Base-by-base conservation (phyloP, 148 eudicot genomes). In the Heliamphora exappendiculata region DNA sequence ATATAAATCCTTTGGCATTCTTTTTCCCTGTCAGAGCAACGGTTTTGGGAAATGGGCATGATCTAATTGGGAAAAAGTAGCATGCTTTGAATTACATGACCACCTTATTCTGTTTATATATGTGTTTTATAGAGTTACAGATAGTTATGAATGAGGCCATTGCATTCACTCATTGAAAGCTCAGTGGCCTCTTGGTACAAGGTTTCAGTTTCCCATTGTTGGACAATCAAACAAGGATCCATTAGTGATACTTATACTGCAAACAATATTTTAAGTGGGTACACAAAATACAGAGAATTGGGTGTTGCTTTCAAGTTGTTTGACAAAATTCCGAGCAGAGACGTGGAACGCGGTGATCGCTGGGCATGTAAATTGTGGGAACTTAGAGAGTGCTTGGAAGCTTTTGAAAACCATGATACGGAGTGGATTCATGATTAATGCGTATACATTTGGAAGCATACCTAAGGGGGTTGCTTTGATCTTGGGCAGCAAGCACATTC, bases 291-390 rank as follows among this genome's bases (percentile, higher is more conserved):
- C 57, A 86, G 77, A 50, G 77, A 69, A 9, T 42, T 89, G 47
- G 77, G 76, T 29, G 7, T 42, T 64, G 93, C 96, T 29, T 85
- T 76, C 82, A 66, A 88, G 54, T 29, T 91, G 90, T 91, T 91
- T 83, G 90, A 87, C 79, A 88, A 90, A 85, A 91, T 88, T 85
- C 86, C 87, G 53, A 77, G 78, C 33, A 78, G 88, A 79, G 92
- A 88, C 29, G 1, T 66, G 70, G 70, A 66, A 91, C 77, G 73
- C 91, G 26, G 74, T 91, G 83, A 88, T 91, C 68, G 55, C 88
- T 70, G 94, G 90, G 7, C 86, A 84, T 73, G 87, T 88, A 33
- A 85, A 83, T 54, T 71, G 59, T 41, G 88, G 93, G 73, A 70
- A 58, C 19, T 77, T 84, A 44, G 34, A 17, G 66, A n/a, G 39